Percentiles rank a stretch among this genome's conserved stretches.
phyloP scores from a whole-genome alignment of 805 yeast species.

The Candida broadrunensis region DNA sequence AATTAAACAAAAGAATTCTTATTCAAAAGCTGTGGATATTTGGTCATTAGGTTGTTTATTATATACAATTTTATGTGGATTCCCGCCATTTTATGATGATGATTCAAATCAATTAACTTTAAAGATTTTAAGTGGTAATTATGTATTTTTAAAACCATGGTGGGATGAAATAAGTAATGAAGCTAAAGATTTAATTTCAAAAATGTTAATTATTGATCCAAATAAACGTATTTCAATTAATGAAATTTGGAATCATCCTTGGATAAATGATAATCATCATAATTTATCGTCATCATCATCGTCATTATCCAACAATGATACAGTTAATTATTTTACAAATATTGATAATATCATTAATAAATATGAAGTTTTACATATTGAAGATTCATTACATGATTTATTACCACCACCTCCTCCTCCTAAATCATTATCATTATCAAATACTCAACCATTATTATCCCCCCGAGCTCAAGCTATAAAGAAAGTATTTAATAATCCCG shows the following conservation, averaged over 20 bases:
- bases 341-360: neutral
- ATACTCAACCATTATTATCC: conserved; percentile 17
- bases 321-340: conserved; percentile 1
- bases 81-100: conserved; percentile 76
- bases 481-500: conserved; percentile 42
- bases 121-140: conserved; percentile 71
- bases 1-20: conserved; percentile 41
- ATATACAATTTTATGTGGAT: conserved; percentile 67
- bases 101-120: conserved; percentile 58
- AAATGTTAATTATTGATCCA: conserved; percentile 69
- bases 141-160: conserved; percentile 78
- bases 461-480: conserved; percentile 40
- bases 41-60: conserved; percentile 75
- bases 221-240: conserved; percentile 63
- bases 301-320: no score
- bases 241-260: conserved; percentile 67
- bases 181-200: conserved; percentile 66
- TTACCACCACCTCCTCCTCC: neutral
- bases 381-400: neutral
- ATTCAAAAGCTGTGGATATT: conserved; percentile 66
- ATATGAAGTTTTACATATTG: conserved; percentile 4
- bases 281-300: neutral
- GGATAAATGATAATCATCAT: conserved; percentile 39
- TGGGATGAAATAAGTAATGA: conserved; percentile 79
- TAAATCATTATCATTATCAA: neutral